Evolutionary conservation across 352 stramenopile species (phyloP), one percentile per base, ranked within the genome.

Genomic region (Globisporangium spinosum): DNA sequence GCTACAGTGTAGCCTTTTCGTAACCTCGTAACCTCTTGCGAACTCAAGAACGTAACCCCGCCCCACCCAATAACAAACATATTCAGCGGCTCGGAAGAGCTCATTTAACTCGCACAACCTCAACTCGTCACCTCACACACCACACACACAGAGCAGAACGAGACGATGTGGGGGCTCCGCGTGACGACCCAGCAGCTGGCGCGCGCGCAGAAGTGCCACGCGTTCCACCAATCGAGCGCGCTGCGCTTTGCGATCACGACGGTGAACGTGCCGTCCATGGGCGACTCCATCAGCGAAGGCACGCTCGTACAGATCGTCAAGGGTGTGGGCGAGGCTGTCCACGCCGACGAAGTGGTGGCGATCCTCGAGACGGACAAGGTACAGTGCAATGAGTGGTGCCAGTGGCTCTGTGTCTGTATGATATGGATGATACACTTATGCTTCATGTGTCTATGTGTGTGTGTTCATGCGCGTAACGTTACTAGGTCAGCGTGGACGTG

Each of bases 341-440:
- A 96, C 47, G 86, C 89, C 29, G 97, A 99, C 81, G 97, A 99
- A 56, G 96, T 99, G 35, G 92, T 99, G 13, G 86, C 97, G n/a
- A 89, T 99, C 57, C 84, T 99, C 29, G 98, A 99, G 85, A 99
- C 98, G 1, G 98, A 99, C 76, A 99, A 99, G 85, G 97, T 99
- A 17, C 73, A 60, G 97, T 99, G 17, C 74, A 60, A 53, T 20
- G n/a, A 22, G 25, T 65, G 59, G 12, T 29, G 15, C 10, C 9
- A 9, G 22, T 8, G 43, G 13, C 2, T 25, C 32, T 60, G 8
- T 58, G 23, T 34, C 0, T 12, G 51, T 34, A 12, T 23, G 6
- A 10, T 51, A 22, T 51, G 7, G 25, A 13, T 17, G 9, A 9
- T 13, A 17, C 10, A 22, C 25, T 58, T 58, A 58, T 17, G 7